phyloP scores from a whole-genome alignment of 2,329 filamentous ascomycete genomes.

The Hawksworthiomyces lignivorus region DNA sequence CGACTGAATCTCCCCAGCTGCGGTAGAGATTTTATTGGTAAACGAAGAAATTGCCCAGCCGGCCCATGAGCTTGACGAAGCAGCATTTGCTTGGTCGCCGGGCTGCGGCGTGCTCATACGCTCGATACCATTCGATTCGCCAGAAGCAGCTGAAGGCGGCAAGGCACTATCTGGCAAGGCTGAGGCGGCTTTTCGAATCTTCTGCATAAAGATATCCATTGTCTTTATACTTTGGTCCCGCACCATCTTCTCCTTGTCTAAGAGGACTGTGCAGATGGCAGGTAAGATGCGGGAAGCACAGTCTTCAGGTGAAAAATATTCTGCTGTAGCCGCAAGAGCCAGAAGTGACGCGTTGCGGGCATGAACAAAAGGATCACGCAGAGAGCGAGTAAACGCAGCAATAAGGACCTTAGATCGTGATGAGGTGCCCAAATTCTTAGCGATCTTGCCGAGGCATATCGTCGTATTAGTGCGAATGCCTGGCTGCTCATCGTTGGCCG shows the following conservation, averaged over 20 bases:
- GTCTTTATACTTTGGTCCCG: constrained; percentile 89
- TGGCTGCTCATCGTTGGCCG: constrained; percentile 93
- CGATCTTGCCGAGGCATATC: constrained; percentile 94
- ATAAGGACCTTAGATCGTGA: constrained; percentile 84
- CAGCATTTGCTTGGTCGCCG: constrained; percentile 35
- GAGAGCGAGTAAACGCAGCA: constrained; percentile 81
- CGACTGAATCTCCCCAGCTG: constrained; percentile 77
- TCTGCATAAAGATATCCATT: constrained; percentile 75
- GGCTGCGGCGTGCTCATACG: constrained; percentile 74
- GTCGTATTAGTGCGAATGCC: constrained; percentile 97
- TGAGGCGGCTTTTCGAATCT: constrained; percentile 69
- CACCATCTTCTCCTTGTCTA: constrained; percentile 94
- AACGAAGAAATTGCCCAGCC: constrained; percentile 99
- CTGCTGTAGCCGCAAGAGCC: constrained; percentile 75
- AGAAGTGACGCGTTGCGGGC: constrained; percentile 83
- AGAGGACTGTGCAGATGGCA: constrained; percentile 70
- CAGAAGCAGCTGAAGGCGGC: constrained; percentile 53
- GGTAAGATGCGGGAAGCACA: constrained; percentile 78
- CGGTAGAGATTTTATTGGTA: constrained; percentile 82
- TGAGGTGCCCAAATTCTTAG: constrained; percentile 71
- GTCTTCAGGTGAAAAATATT: constrained; percentile 85
- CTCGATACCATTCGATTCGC: constrained; percentile 46
- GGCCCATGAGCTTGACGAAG: constrained; percentile 61
- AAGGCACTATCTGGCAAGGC: constrained; percentile 74
- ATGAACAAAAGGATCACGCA: constrained; percentile 91